Evolutionary conservation across 2,329 filamentous ascomycete species (phyloP).

Genomic region (Didymellaceae sp.): DNA sequence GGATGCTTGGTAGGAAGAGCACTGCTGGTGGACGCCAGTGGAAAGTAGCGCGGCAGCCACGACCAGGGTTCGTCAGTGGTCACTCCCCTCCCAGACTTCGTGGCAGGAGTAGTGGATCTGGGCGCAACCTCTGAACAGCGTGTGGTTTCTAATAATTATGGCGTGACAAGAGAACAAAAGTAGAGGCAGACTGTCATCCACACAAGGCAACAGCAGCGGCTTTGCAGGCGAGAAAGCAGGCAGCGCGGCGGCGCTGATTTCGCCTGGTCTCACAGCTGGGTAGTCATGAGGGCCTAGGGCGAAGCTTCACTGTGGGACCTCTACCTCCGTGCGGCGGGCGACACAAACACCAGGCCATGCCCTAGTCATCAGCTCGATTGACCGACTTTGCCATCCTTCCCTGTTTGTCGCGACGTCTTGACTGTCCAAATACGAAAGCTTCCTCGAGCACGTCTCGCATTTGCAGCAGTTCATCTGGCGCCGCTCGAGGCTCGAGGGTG

Average conservation of each 20-base stretch:
- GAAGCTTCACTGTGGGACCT: constrained; percentile 11
- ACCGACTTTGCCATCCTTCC: not conserved
- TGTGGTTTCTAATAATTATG: not conserved
- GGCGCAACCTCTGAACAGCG: not conserved
- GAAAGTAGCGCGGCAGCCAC: constrained; percentile 6
- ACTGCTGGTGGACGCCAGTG: constrained; percentile 5
- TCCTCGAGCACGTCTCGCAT: constrained; percentile 19
- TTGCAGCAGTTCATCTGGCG: constrained; percentile 14
- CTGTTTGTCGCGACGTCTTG: not conserved
- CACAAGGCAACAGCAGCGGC: not conserved
- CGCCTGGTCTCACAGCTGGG: constrained; percentile 12
- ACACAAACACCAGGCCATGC: not conserved
- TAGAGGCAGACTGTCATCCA: not conserved
- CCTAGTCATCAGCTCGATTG: constrained; percentile 10
- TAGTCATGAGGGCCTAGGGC: constrained; percentile 5
- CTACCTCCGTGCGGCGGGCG: not conserved
- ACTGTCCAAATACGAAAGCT: not conserved
- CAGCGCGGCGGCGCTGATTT: constrained; percentile 5
- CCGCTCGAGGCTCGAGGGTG: constrained; percentile 13
- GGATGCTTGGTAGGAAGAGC: constrained; percentile 9
- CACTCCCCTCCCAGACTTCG: not conserved
- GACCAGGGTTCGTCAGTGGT: constrained; percentile 4
- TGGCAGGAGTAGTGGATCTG: constrained; percentile 1
- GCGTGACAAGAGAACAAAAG: no score
- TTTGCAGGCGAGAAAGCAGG: not conserved